These are phyloP conservation scores for Phytophthora agathidicida DNA, from an alignment of 352 stramenopile species.

Conservation along the genomic window DNA sequence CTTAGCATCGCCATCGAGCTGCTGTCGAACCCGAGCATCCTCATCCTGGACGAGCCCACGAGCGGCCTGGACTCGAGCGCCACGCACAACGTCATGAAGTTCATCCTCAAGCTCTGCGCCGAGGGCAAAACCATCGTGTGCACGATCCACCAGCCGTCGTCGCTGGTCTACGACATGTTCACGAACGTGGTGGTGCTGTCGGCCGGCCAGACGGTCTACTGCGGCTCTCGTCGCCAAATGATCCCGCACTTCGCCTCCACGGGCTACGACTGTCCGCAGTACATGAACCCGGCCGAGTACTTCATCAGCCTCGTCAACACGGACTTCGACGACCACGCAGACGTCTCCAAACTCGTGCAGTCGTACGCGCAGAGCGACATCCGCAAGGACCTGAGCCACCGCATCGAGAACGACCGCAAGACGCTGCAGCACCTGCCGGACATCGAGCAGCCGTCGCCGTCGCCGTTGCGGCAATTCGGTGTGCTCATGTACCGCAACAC, in stretches of 20 bases:
- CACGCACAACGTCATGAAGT: neutral
- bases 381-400: slow-evolving; percentile 4
- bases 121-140: slow-evolving; percentile 69
- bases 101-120: slow-evolving; percentile 20
- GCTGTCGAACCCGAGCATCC: too few species aligned
- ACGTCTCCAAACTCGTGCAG: slow-evolving; percentile 32
- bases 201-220: slow-evolving; percentile 80
- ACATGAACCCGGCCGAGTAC: slow-evolving; percentile 66
- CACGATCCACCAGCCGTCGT: slow-evolving; percentile 92
- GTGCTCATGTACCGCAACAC: slow-evolving; percentile 62
- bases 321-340: slow-evolving; percentile 55
- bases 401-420: slow-evolving; percentile 23
- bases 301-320: slow-evolving; percentile 59
- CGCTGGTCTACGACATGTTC: slow-evolving; percentile 41
- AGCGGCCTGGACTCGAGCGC: slow-evolving; percentile 39
- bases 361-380: slow-evolving; percentile 25
- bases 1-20: too few species aligned
- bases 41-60: slow-evolving; percentile 81
- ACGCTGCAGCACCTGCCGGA: slow-evolving; percentile 26
- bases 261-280: slow-evolving; percentile 44
- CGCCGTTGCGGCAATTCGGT: slow-evolving; percentile 41
- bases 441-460: slow-evolving; percentile 28
- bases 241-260: slow-evolving; percentile 45
- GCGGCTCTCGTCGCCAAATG: slow-evolving; percentile 49
- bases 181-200: slow-evolving; percentile 60